Evolutionary conservation across 2,329 filamentous ascomycete genomes (phyloP).

Genomic region (Chaetomium globosum): DNA sequence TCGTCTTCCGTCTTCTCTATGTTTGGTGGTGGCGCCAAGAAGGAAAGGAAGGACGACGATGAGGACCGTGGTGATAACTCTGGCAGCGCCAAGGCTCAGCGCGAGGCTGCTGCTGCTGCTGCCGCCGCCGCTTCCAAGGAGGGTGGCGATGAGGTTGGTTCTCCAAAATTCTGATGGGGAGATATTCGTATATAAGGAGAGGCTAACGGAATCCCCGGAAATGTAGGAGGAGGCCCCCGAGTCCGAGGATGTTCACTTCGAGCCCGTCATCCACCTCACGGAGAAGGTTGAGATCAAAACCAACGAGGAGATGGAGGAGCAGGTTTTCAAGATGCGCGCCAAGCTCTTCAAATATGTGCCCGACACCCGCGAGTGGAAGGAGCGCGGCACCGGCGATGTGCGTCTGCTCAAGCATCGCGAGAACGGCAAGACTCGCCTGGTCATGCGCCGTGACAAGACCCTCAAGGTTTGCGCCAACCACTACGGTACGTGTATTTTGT

Average conservation of each 20-base stretch:
- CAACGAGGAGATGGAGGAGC: constrained; percentile 97
- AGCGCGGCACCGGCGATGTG: constrained; percentile 95
- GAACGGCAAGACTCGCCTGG: constrained; percentile 94
- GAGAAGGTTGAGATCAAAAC: constrained; percentile 97
- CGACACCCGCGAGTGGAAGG: constrained; percentile 95
- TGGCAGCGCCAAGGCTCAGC: constrained; percentile 81
- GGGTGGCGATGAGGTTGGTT: constrained; percentile 54
- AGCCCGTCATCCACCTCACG: constrained; percentile 92
- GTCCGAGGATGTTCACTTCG: constrained; percentile 93
- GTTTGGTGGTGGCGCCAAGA: constrained; percentile 97
- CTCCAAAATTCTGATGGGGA: constrained; percentile 18
- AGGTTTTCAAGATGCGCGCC: constrained; percentile 98
- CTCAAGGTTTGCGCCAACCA: constrained; percentile 99
- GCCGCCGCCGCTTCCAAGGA: constrained; percentile 53
- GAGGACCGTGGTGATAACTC: constrained; percentile 85
- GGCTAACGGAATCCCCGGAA: constrained; percentile 25
- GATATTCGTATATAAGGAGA: background rate
- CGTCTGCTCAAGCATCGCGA: constrained; percentile 98
- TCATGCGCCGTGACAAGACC: constrained; percentile 99
- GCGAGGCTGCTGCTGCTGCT: constrained; percentile 53
- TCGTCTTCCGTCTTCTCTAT: constrained; percentile 85
- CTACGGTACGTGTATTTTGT: constrained; percentile 71
- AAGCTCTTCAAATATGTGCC: constrained; percentile 99
- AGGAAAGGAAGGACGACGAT: constrained; percentile 85
- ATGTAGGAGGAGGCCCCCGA: constrained; percentile 79